Evolutionary conservation across 345 rosid genomes (phyloP), one percentile per base, ranked within the genome.

Genomic region (Atalantia buxifolia): DNA sequence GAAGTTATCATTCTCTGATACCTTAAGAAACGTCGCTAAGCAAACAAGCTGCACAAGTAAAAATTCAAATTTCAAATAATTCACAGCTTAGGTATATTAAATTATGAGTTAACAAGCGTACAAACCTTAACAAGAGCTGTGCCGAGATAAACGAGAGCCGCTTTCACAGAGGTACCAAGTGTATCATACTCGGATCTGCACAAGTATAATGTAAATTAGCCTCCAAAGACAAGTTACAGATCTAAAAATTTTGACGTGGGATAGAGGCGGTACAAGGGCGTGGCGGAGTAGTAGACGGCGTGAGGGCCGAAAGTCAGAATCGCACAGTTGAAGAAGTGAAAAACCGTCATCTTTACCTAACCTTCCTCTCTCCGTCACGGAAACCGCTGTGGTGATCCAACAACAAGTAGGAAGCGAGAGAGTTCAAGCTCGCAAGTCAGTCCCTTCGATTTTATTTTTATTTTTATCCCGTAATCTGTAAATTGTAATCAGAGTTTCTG

Each of bases 281-380:
- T 95, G 71, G 98, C 98, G 74, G 99, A 95, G 93, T 93, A 93
- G 86, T 95, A 95, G 77, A 95, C 97, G 83, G 99, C 99, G 85
- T 95, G 99, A 77, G 99, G 99, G 9, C 97, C 99, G 79, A 93
- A 95, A 42, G 98, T 93, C 83, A 95, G 95, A 85, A 95, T 95
- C 38, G 99, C 98, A 75, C 99, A 95, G 88, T 95, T 95, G 91
- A 95, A 94, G 90, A 95, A 95, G 87, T 95, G 99, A 76, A 95
- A 95, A 64, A 93, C 71, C 82, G 99, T 95, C 99, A 95, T 95
- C 66, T 68, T 60, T 69, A 9, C 45, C 19, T 14, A 9, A 24
- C 16, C 28, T 63, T 30, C 24, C 42, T 14, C 57, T 8, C 60
- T 27, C 57, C 24, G 48, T 66, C 48, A 74, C 75, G 27, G 8